Conservation (phyloP, 2,329 filamentous ascomycete genomes). For the Colletotrichum brevisporum region DNA sequence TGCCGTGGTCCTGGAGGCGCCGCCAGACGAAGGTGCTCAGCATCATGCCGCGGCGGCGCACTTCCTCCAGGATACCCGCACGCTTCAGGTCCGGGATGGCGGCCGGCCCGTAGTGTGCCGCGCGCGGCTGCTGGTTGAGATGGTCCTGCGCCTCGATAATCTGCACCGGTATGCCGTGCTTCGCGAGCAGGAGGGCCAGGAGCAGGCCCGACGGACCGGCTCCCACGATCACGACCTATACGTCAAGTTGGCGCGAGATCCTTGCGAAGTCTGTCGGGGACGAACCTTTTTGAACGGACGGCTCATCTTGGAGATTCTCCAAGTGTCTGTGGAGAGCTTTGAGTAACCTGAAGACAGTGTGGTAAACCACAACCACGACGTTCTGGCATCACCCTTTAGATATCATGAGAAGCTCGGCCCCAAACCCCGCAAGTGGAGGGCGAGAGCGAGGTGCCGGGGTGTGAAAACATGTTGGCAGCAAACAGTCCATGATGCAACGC, state of each 20-base stretch:
- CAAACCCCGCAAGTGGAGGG: conserved; percentile 20
- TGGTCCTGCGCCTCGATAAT: conserved; percentile 68
- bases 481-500: neutral
- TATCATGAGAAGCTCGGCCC: neutral
- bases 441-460: conserved; percentile 3
- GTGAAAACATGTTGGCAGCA: neutral
- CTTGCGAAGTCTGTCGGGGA: neutral
- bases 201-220: conserved; percentile 65
- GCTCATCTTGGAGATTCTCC: conserved; percentile 17
- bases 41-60: conserved; percentile 55
- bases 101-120: conserved; percentile 72
- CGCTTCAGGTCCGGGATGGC: conserved; percentile 70
- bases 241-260: neutral
- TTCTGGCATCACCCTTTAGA: neutral
- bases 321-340: neutral
- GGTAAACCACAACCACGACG: neutral
- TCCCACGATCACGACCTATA: conserved; percentile 57
- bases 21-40: conserved; percentile 58
- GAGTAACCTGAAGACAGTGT: neutral
- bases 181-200: conserved; percentile 66
- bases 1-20: conserved; percentile 50
- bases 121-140: conserved; percentile 72
- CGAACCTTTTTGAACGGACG: conserved; percentile 29
- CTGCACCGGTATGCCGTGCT: conserved; percentile 65
- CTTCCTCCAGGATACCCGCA: conserved; percentile 69